These are phyloP conservation scores for Coprinopsis marcescibilis DNA, from an alignment of 768 basidiomycete species.

Conservation along the genomic window DNA sequence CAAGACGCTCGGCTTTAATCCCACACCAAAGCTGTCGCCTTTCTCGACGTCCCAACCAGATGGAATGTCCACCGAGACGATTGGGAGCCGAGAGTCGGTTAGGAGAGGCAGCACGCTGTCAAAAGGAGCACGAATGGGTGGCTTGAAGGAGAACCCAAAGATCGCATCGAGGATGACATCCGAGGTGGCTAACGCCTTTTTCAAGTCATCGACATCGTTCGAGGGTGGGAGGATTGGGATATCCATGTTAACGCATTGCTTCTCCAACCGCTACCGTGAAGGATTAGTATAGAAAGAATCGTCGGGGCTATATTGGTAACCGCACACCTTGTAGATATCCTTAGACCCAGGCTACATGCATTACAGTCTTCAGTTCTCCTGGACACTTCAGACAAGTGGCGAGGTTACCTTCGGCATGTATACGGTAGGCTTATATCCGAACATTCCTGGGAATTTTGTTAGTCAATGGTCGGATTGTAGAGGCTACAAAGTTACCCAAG, in stretches of 20 bases:
- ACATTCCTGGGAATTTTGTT: constrained; percentile 56
- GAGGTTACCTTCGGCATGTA: constrained; percentile 87
- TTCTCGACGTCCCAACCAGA: constrained; percentile 94
- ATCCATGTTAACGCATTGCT: constrained; percentile 84
- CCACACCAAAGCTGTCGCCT: constrained; percentile 53
- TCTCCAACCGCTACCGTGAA: constrained; percentile 54
- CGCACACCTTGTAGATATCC: constrained; percentile 77
- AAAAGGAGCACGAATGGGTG: constrained; percentile 87
- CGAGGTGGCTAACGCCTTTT: constrained; percentile 45
- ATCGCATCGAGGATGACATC: constrained; percentile 93
- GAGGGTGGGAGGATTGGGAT: constrained; percentile 65
- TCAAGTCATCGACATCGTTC: constrained; percentile 39
- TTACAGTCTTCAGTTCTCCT: not conserved
- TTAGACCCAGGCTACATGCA: constrained; percentile 78
- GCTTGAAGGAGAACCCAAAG: constrained; percentile 96
- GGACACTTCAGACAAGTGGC: not conserved
- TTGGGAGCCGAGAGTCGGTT: constrained; percentile 59
- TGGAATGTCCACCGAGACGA: constrained; percentile 94
- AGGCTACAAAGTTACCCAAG: constrained; percentile 45
- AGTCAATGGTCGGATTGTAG: constrained; percentile 1
- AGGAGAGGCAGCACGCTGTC: constrained; percentile 67
- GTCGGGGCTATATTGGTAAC: not conserved
- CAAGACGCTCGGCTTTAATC: constrained; percentile 71
- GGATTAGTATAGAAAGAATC: not conserved
- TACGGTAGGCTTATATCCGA: constrained; percentile 83